phyloP scores from a whole-genome alignment of 495 filamentous ascomycete species.

The Daldinia childiae region DNA sequence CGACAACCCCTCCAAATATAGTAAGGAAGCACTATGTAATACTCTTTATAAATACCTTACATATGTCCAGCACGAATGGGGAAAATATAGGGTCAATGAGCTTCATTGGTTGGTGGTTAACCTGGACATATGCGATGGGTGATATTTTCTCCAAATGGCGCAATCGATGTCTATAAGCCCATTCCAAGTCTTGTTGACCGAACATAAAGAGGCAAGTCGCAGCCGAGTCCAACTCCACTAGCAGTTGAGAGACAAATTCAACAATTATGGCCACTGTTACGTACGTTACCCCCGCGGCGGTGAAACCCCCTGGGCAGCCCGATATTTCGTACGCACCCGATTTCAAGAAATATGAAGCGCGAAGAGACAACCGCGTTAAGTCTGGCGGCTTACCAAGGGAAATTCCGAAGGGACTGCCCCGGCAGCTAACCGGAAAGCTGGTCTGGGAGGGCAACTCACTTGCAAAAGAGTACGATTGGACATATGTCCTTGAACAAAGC shows the following conservation, averaged over 20 bases:
- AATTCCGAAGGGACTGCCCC: constrained; percentile 62
- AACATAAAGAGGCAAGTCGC: constrained; percentile 20
- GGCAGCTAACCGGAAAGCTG: constrained; percentile 56
- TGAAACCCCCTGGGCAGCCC: constrained; percentile 45
- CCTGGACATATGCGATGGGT: constrained; percentile 6
- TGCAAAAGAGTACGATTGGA: constrained; percentile 61
- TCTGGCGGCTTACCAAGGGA: constrained; percentile 50
- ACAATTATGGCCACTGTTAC: constrained; percentile 46
- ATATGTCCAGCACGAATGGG: neutral
- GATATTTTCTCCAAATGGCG: constrained; percentile 35
- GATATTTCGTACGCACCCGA: constrained; percentile 68
- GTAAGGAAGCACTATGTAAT: neutral
- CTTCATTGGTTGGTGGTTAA: constrained; percentile 5
- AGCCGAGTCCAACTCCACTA: neutral
- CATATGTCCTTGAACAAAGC: constrained; percentile 54
- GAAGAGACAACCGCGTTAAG: constrained; percentile 51
- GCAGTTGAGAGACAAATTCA: constrained; percentile 8
- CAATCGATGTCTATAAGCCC: constrained; percentile 13
- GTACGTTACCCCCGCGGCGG: constrained; percentile 25
- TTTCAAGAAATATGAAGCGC: constrained; percentile 62
- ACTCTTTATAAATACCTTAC: neutral
- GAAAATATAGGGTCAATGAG: neutral
- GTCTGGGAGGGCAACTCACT: constrained; percentile 68
- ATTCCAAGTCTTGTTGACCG: constrained; percentile 8
- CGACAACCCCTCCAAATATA: neutral